Percentiles rank a stretch among this genome's conserved stretches.
Conservation (phyloP, 352 stramenopile genomes). For the Globisporangium nagaii region DNA sequence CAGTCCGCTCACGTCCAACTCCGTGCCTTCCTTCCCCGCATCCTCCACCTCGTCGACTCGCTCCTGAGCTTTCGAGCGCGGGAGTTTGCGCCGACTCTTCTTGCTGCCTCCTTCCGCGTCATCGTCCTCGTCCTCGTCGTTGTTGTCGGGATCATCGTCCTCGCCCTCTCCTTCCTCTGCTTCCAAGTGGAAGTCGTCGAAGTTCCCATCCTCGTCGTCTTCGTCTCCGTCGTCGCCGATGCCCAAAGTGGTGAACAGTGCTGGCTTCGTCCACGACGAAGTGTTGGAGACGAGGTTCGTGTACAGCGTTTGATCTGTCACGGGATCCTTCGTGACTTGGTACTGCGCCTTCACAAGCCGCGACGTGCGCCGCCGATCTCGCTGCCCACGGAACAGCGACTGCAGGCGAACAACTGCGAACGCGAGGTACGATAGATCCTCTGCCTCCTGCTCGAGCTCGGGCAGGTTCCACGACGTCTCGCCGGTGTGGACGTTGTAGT, state of each 20-base stretch:
- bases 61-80: slow-evolving; percentile 51
- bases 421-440: slow-evolving; percentile 35
- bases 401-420: slow-evolving; percentile 50
- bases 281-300: slow-evolving; percentile 29
- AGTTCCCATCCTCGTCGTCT: slow-evolving; percentile 7
- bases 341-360: slow-evolving; percentile 31
- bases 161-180: slow-evolving; percentile 16
- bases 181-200: slow-evolving; percentile 9
- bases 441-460: slow-evolving; percentile 4
- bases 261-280: slow-evolving; percentile 34
- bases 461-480: slow-evolving; percentile 67
- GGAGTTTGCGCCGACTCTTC: slow-evolving; percentile 20
- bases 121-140: not conserved
- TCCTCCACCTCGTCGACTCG: slow-evolving; percentile 55
- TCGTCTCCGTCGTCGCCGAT: slow-evolving; percentile 18
- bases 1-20: slow-evolving; percentile 47
- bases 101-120: slow-evolving; percentile 9
- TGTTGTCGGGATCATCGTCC: slow-evolving; percentile 15
- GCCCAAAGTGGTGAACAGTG: slow-evolving; percentile 25
- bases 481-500: slow-evolving; percentile 61
- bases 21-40: slow-evolving; percentile 7
- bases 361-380: slow-evolving; percentile 22
- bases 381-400: slow-evolving; percentile 31
- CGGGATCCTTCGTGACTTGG: slow-evolving; percentile 26
- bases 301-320: slow-evolving; percentile 36